Percentiles rank a stretch among this genome's conserved stretches.
Evolutionary conservation across 768 basidiomycete genomes (phyloP).

Genomic region (Suillus americanus): DNA sequence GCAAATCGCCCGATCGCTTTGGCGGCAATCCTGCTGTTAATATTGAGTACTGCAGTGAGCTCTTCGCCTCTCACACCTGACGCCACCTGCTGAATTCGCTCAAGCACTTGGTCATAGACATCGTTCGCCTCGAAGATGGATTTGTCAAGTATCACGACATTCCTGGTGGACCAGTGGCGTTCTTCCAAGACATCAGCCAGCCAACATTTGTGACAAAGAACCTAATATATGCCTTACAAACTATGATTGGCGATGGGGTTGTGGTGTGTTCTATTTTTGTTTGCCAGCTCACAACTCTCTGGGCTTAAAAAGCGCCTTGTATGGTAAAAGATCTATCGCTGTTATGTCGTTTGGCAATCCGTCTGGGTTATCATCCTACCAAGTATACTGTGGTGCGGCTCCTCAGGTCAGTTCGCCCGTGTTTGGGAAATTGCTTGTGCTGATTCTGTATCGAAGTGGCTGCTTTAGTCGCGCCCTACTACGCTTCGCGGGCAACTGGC

Average conservation of each 20-base stretch:
- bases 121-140: slow-evolving; percentile 20
- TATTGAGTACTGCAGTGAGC: slow-evolving; percentile 23
- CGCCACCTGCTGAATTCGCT: background rate
- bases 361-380: slow-evolving; percentile 11
- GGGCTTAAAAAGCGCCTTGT: background rate
- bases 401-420: slow-evolving; percentile 6
- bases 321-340: slow-evolving; percentile 15
- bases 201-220: slow-evolving; percentile 27
- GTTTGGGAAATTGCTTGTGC: background rate
- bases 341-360: slow-evolving; percentile 17
- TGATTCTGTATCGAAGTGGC: background rate
- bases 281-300: background rate
- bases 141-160: slow-evolving; percentile 20
- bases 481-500: slow-evolving; percentile 5
- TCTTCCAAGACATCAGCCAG: slow-evolving; percentile 22
- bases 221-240: slow-evolving; percentile 16
- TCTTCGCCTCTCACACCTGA: background rate
- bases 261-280: slow-evolving; percentile 7
- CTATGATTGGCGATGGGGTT: slow-evolving; percentile 11
- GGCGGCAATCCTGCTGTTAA: slow-evolving; percentile 17
- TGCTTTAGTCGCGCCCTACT: slow-evolving; percentile 8
- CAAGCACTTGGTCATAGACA: slow-evolving; percentile 17
- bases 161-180: slow-evolving; percentile 24
- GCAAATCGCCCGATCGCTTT: slow-evolving; percentile 16
- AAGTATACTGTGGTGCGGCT: slow-evolving; percentile 6